phyloP scores from a whole-genome alignment of 2,329 filamentous ascomycete genomes.

The Colletotrichum spaethianum region DNA sequence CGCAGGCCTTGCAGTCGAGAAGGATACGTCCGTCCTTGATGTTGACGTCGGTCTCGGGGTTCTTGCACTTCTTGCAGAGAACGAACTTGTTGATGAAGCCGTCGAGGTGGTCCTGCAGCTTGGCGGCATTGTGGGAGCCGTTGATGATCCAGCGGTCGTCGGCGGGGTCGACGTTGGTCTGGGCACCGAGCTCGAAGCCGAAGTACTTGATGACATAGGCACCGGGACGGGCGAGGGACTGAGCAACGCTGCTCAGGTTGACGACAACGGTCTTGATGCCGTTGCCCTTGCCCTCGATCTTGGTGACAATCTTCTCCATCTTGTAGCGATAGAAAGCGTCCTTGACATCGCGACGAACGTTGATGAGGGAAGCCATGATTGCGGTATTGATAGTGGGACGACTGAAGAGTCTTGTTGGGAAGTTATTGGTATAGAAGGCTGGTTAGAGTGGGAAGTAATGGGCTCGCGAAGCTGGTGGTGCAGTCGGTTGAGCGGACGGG shows the following conservation, averaged over 20 bases:
- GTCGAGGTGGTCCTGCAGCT: slow-evolving; percentile 98
- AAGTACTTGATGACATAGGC: slow-evolving; percentile 99
- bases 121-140: slow-evolving; percentile 92
- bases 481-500: slow-evolving; percentile 30
- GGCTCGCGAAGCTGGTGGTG: slow-evolving; percentile 44
- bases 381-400: slow-evolving; percentile 55
- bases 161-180: slow-evolving; percentile 97
- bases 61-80: slow-evolving; percentile 99
- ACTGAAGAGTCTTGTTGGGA: slow-evolving; percentile 23
- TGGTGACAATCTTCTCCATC: slow-evolving; percentile 99
- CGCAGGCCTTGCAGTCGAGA: slow-evolving; percentile 98
- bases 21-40: slow-evolving; percentile 95
- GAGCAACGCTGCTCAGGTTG: slow-evolving; percentile 94
- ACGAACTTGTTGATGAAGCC: slow-evolving; percentile 99
- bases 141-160: slow-evolving; percentile 99
- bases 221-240: slow-evolving; percentile 91
- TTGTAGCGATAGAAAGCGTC: slow-evolving; percentile 99
- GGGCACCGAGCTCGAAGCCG: slow-evolving; percentile 97
- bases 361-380: slow-evolving; percentile 92
- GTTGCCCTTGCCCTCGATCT: slow-evolving; percentile 99
- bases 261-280: slow-evolving; percentile 99
- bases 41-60: slow-evolving; percentile 95
- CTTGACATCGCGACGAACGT: slow-evolving; percentile 97
- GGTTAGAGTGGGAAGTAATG: slow-evolving; percentile 13
- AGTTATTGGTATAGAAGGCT: slow-evolving; percentile 25